Conservation (phyloP, 1,284 basidiomycete species). For the Veloboletus limbatus region DNA sequence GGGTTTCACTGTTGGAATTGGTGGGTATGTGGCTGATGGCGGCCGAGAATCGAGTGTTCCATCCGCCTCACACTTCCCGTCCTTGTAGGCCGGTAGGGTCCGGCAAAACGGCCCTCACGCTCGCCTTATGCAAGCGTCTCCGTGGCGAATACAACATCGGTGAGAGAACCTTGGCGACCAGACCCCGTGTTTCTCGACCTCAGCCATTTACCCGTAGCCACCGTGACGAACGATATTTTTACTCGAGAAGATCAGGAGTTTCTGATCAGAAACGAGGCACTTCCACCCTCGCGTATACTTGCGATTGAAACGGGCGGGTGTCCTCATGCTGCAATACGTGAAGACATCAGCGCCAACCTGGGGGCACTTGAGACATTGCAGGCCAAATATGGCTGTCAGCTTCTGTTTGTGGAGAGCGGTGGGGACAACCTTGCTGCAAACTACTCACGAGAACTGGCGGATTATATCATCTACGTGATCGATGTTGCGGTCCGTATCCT, state of each 20-base stretch:
- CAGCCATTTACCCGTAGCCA: slow-evolving; percentile 51
- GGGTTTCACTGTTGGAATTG: slow-evolving; percentile 96
- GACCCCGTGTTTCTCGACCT: slow-evolving; percentile 9
- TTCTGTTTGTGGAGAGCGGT: slow-evolving; percentile 92
- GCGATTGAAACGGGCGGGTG: slow-evolving; percentile 98
- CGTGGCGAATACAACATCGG: slow-evolving; percentile 89
- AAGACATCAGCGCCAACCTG: slow-evolving; percentile 97
- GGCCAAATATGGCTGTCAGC: slow-evolving; percentile 79
- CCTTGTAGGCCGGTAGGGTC: slow-evolving; percentile 84
- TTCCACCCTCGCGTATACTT: slow-evolving; percentile 83
- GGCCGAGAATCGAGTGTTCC: slow-evolving; percentile 1
- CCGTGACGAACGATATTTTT: slow-evolving; percentile 96
- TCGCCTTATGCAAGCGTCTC: slow-evolving; percentile 87
- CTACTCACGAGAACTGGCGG: slow-evolving; percentile 93
- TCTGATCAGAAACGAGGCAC: slow-evolving; percentile 87
- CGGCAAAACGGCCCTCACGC: slow-evolving; percentile 93
- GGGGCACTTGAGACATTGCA: slow-evolving; percentile 95
- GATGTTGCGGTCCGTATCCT: slow-evolving; percentile 62
- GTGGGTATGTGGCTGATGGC: slow-evolving; percentile 61
- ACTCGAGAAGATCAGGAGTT: slow-evolving; percentile 98
- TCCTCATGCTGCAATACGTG: slow-evolving; percentile 93
- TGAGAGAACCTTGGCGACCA: slow-evolving; percentile 31
- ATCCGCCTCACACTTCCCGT: slow-evolving; percentile 6
- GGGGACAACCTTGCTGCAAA: slow-evolving; percentile 97
- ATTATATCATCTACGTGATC: slow-evolving; percentile 96